Base-by-base conservation (phyloP, 2,329 filamentous ascomycete genomes). In the Hirsutella rhossiliensis region DNA sequence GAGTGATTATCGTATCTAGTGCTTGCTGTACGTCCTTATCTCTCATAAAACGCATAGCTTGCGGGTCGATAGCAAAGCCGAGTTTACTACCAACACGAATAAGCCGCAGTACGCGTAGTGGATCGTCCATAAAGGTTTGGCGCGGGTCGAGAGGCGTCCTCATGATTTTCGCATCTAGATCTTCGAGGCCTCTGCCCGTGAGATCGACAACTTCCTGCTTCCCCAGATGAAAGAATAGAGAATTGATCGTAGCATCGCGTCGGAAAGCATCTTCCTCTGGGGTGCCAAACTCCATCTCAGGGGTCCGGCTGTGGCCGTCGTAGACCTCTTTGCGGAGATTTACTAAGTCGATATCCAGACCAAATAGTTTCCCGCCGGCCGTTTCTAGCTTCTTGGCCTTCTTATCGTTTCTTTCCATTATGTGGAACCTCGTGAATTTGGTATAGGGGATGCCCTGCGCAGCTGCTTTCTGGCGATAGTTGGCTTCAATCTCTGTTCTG, bases 351-450 rank as follows among this genome's bases (percentile, higher is more conserved):
- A 96, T 76, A 56, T 97, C 90, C 40, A 94, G 73, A 1, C 84
- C 87, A 56, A 95, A 81, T 46, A 97, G 80, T 50, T 75, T 84
- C 19, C 85, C 87, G 11, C 87, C 94, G 41, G 87, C 86, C 0
- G 90, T 97, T 63, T 94, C 90, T 13, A 97, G 75, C 59, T 97
- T 87, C 65, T 97, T 97, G 18, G 87, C 94, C 65, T 95, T 96
- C 56, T 96, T 88, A 1, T 89, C 89, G 60, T 97, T 97, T 45
- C 83, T 82, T 42, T 84, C 82, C 52, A 96, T 90, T 62, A 87
- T 94, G 70, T 96, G 84, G 29, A 96, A 71, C 49, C 78, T 82
- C 41, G 84, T 82, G 43, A 92, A 27, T 9, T 9, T 71, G 45
- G 82, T 9, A 80, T 43, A 74, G 73, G 17, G 64, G 58, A 28